Evolutionary conservation across 2,329 filamentous ascomycete genomes (phyloP).

Genomic region (Xylaria arbuscula): DNA sequence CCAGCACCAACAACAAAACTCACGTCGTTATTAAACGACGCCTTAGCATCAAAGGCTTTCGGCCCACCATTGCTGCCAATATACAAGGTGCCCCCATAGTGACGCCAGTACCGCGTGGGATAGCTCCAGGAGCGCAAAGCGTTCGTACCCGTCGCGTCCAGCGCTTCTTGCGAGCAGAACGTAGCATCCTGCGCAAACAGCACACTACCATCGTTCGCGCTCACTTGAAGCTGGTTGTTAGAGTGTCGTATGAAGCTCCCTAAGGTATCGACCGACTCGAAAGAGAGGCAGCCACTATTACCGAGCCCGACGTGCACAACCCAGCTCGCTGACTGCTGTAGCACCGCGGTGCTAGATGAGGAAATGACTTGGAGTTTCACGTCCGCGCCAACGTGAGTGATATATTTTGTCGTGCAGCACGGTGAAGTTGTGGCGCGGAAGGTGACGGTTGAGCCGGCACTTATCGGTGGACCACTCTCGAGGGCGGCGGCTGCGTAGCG

Average conservation of each 20-base stretch:
- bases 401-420: conserved; percentile 53
- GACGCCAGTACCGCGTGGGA: conserved; percentile 68
- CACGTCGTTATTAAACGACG: conserved; percentile 64
- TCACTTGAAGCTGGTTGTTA: conserved; percentile 62
- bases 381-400: conserved; percentile 62
- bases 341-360: conserved; percentile 59
- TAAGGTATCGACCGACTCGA: conserved; percentile 68
- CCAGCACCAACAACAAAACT: conserved; percentile 58
- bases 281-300: conserved; percentile 68
- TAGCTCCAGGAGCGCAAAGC: conserved; percentile 69
- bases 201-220: conserved; percentile 65
- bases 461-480: conserved; percentile 60
- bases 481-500: conserved; percentile 63
- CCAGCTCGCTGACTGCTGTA: conserved; percentile 65
- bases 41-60: conserved; percentile 61
- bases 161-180: conserved; percentile 63
- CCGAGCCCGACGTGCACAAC: conserved; percentile 65
- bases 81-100: conserved; percentile 57
- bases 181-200: conserved; percentile 70
- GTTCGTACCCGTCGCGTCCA: conserved; percentile 55
- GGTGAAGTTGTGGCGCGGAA: conserved; percentile 66
- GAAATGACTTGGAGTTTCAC: conserved; percentile 66
- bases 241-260: conserved; percentile 69
- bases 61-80: conserved; percentile 46
- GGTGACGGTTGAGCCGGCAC: conserved; percentile 62